Percentiles rank a stretch among this genome's conserved stretches.
phyloP scores from a whole-genome alignment of 2,329 filamentous ascomycete genomes.

The Ophiognomonia clavigignenti-juglandacearum region DNA sequence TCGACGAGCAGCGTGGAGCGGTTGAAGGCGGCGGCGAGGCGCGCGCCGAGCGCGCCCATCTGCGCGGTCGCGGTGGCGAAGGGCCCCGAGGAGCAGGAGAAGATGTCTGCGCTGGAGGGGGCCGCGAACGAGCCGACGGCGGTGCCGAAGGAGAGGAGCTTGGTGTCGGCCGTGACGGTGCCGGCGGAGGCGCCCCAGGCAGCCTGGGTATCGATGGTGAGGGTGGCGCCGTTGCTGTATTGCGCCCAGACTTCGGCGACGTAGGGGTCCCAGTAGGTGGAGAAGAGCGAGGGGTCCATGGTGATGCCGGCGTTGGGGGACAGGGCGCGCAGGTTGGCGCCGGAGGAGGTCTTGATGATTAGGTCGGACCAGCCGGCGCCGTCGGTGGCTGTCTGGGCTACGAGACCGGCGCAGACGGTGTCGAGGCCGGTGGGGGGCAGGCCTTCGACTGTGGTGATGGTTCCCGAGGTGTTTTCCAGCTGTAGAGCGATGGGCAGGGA shows the following conservation, averaged over 20 bases:
- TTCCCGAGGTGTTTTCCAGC: slow-evolving; percentile 42
- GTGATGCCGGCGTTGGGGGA: slow-evolving; percentile 48
- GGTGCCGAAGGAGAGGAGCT: slow-evolving; percentile 38
- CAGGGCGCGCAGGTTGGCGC: slow-evolving; percentile 42
- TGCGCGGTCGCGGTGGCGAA: slow-evolving; percentile 43
- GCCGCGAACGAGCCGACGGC: slow-evolving; percentile 36
- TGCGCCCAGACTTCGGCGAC: slow-evolving; percentile 48
- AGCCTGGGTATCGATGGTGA: slow-evolving; percentile 51
- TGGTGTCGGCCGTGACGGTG: slow-evolving; percentile 37
- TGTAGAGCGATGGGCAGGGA: slow-evolving; percentile 56
- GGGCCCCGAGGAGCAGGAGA: slow-evolving; percentile 50
- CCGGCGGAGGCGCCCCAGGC: slow-evolving; percentile 35
- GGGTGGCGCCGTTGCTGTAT: slow-evolving; percentile 34
- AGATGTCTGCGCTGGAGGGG: slow-evolving; percentile 45
- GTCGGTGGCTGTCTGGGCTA: slow-evolving; percentile 39
- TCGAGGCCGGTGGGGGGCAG: slow-evolving; percentile 42
- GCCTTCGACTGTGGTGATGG: slow-evolving; percentile 42
- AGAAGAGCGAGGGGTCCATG: slow-evolving; percentile 39
- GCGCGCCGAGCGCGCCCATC: slow-evolving; percentile 61
- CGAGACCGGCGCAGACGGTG: slow-evolving; percentile 39
- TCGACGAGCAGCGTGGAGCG: slow-evolving; percentile 60
- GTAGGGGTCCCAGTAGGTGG: slow-evolving; percentile 45
- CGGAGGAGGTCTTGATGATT: slow-evolving; percentile 33
- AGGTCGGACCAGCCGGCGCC: slow-evolving; percentile 48
- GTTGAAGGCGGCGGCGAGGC: slow-evolving; percentile 73